Conservation (phyloP, 176 grass and related monocot genomes). For the Elymus sibiricus region DNA sequence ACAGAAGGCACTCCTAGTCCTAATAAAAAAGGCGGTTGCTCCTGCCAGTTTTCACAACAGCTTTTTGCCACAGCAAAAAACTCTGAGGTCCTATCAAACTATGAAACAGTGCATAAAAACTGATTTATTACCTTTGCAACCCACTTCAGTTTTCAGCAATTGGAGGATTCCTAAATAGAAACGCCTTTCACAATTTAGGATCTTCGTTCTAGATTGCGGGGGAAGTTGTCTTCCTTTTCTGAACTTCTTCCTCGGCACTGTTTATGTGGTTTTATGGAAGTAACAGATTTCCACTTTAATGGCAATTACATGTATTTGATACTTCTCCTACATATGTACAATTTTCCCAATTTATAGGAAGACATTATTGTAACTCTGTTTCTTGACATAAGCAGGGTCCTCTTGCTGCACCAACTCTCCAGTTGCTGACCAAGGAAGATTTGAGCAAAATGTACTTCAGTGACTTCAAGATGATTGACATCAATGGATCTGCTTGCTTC, state of each 20-base stretch:
- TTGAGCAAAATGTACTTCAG: constrained; percentile 97
- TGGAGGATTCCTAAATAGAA: not conserved
- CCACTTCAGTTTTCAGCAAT: not conserved
- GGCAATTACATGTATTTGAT: not conserved
- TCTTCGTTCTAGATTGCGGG: not conserved
- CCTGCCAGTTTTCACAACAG: not conserved
- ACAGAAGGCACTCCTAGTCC: not conserved
- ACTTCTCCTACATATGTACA: not conserved
- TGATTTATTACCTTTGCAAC: too few relatives aligned
- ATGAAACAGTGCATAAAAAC: not conserved
- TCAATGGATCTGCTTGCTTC: constrained; percentile 75
- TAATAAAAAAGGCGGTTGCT: not conserved
- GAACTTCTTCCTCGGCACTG: not conserved
- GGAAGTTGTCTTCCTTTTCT: not conserved
- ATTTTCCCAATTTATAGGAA: not conserved
- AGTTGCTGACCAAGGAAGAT: constrained; percentile 80
- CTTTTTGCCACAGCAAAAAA: not conserved
- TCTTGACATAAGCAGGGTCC: constrained; percentile 56
- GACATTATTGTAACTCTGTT: not conserved
- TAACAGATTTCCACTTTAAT: not conserved
- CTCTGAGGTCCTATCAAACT: not conserved
- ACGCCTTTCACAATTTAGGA: not conserved
- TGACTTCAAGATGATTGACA: constrained; percentile 81
- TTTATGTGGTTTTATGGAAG: not conserved
- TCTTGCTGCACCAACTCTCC: constrained; percentile 82